Evolutionary conservation across 495 filamentous ascomycete species (phyloP), one percentile per base, ranked within the genome.

Genomic region (Pseudevernia furfuracea): DNA sequence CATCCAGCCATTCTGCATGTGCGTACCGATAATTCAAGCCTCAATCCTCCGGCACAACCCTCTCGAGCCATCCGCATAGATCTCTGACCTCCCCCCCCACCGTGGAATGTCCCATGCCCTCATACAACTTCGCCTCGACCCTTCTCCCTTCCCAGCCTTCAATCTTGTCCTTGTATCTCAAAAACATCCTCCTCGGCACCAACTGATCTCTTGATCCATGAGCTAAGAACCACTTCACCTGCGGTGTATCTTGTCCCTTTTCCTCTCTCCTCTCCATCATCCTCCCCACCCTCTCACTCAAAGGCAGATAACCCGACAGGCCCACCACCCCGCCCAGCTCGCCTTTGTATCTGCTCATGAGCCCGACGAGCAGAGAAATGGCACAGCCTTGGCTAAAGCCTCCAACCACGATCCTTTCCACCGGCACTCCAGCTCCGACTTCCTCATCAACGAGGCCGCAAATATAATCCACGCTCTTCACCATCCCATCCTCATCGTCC

Each of bases 321-420:
- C 73, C 74, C 3, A 73, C 74, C 46, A 80, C 61, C 1, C 74
- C 76, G 15, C 67, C 77, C 25, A 80, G 63, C 55, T 67, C 63
- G 0, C 74, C 75, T 1, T 59, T 59, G 66, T 74, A 75, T 41
- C 68, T 71, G 1, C 71, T 74, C n/a, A 58, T 69, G 23, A 80
- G 65, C 17, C 73, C 76, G 0, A 70, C 68, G 14, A 79, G 61
- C 34, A 78, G 58, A 10, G 69, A 66, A 59, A 80, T 65, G 0
- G 78, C 76, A 63, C 73, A 74, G 37, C 78, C 78, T 59, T 78
- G 77, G 38, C 71, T 74, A 66, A 80, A 80, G 3, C 77, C 78
- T 10, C 76, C 77, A 11, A 80, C 61, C 4, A 79, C 67, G 25
- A 80, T 75, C 15, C 77, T 65, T 4, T 74, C 67, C 15, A 68